phyloP scores from a whole-genome alignment of 805 yeast species.

The Zygotorulaspora sp. region DNA sequence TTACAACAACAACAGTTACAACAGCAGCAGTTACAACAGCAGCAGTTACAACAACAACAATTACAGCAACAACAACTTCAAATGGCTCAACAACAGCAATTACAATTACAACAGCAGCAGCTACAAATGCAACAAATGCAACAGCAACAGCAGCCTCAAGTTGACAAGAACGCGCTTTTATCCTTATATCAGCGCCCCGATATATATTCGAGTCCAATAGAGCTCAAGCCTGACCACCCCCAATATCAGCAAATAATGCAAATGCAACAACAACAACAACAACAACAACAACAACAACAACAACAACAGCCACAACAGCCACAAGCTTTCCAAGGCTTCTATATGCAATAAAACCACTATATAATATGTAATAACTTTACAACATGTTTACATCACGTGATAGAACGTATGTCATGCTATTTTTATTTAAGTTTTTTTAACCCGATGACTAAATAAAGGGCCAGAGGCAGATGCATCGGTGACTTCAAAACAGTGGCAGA shows the following conservation, averaged over 20 bases:
- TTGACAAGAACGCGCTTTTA: slow-evolving; percentile 25
- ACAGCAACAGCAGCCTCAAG: slow-evolving; percentile 13
- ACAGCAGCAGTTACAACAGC: slow-evolving; percentile 14
- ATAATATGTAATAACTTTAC: neutral
- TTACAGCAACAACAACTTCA: slow-evolving; percentile 5
- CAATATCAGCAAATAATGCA: slow-evolving; percentile 28
- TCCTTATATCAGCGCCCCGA: slow-evolving; percentile 31
- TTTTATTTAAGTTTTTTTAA: neutral
- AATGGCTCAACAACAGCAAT: slow-evolving; percentile 7
- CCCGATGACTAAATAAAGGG: slow-evolving; percentile 3
- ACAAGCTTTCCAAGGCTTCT: slow-evolving; percentile 16
- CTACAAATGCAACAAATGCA: slow-evolving; percentile 7
- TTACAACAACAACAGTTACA: slow-evolving; percentile 10
- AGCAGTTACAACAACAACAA: slow-evolving; percentile 12
- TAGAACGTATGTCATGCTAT: slow-evolving; percentile 1
- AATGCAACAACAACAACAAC: slow-evolving; percentile 28
- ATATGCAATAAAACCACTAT: slow-evolving; percentile 9
- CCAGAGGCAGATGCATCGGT: slow-evolving; percentile 2
- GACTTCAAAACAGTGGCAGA: slow-evolving; percentile 2
- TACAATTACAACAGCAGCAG: slow-evolving; percentile 8
- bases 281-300: slow-evolving; percentile 17
- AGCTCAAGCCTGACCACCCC: slow-evolving; percentile 27
- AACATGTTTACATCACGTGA: slow-evolving; percentile 2
- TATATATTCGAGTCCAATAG: slow-evolving; percentile 29
- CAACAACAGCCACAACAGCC: slow-evolving; percentile 16